Conservation (phyloP, 2,329 filamentous ascomycete genomes). For the Pyricularia sp. region DNA sequence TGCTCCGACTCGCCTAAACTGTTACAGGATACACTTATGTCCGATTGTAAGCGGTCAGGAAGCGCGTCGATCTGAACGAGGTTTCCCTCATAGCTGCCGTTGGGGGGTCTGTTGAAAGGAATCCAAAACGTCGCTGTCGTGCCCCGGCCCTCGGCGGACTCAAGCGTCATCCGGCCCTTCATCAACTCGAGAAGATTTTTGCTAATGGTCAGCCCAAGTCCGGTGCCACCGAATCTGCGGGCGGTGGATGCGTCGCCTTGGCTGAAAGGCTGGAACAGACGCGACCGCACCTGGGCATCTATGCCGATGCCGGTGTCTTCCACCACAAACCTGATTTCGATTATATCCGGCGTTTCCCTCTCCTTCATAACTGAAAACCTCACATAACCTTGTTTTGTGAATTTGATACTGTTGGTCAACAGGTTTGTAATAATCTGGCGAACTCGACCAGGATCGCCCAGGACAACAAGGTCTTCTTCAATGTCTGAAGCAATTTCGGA, state of each 20-base stretch:
- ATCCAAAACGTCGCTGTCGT: conserved; percentile 68
- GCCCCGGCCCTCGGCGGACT: conserved; percentile 53
- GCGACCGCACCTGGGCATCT: conserved; percentile 59
- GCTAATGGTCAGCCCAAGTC: conserved; percentile 65
- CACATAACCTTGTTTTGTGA: conserved; percentile 56
- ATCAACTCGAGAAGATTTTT: conserved; percentile 72
- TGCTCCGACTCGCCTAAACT: conserved; percentile 46
- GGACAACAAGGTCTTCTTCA: conserved; percentile 58
- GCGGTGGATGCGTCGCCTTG: conserved; percentile 73
- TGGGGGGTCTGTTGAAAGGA: conserved; percentile 59
- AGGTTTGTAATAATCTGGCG: conserved; percentile 75
- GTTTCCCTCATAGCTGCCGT: conserved; percentile 24
- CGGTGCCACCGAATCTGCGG: conserved; percentile 65
- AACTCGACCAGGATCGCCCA: conserved; percentile 74
- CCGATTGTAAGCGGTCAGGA: conserved; percentile 52
- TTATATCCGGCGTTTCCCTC: conserved; percentile 48
- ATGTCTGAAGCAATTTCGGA: conserved; percentile 51
- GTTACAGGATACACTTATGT: conserved; percentile 51
- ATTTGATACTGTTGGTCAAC: conserved; percentile 65
- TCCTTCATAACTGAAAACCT: conserved; percentile 52
- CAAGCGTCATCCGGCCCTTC: conserved; percentile 59
- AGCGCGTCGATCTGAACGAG: conserved; percentile 51
- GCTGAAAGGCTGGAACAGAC: conserved; percentile 67
- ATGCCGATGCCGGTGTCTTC: conserved; percentile 75
- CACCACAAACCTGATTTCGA: conserved; percentile 58